Percentiles rank a stretch among this genome's conserved stretches.
Evolutionary conservation across 441 rosid genomes (phyloP).

Genomic region (Adansonia gregorii): DNA sequence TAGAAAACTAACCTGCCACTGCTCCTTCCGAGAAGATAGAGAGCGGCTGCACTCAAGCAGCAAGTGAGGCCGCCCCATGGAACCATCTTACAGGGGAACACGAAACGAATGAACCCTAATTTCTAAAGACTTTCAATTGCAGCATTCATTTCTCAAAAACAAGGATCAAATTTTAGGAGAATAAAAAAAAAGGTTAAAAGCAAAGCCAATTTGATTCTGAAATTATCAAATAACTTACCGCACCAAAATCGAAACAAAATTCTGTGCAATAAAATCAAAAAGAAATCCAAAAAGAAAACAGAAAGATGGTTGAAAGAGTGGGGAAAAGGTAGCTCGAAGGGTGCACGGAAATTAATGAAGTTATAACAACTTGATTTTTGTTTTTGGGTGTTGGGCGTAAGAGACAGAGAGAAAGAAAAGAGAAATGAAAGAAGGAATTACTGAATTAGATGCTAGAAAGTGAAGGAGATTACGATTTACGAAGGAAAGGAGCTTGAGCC

Average conservation of each 20-base stretch:
- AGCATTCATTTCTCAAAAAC: not conserved
- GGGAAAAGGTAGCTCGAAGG: not conserved
- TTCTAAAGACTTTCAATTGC: not conserved
- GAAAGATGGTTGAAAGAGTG: not conserved
- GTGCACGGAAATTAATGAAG: not conserved
- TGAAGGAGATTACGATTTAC: not conserved
- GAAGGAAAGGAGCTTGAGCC: not conserved
- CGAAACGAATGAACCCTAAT: conserved; percentile 23
- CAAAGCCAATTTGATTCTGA: not conserved
- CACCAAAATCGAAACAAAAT: not conserved
- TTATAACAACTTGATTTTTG: not conserved
- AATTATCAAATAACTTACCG: not conserved
- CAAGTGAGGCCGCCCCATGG: conserved; percentile 89
- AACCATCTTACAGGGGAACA: conserved; percentile 47
- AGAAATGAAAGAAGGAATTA: not conserved
- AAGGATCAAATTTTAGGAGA: not conserved
- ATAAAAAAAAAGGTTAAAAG: not conserved
- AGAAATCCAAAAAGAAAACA: not conserved
- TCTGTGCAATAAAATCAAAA: not conserved
- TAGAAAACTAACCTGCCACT: conserved; percentile 64
- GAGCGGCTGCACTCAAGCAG: conserved; percentile 89
- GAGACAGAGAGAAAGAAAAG: not conserved
- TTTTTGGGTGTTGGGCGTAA: not conserved
- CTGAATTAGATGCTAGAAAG: not conserved
- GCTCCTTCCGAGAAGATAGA: conserved; percentile 84